Percentiles rank a stretch among this genome's conserved stretches.
Conservation (phyloP, 176 grass and related monocot species). For the Otatea glauca region DNA sequence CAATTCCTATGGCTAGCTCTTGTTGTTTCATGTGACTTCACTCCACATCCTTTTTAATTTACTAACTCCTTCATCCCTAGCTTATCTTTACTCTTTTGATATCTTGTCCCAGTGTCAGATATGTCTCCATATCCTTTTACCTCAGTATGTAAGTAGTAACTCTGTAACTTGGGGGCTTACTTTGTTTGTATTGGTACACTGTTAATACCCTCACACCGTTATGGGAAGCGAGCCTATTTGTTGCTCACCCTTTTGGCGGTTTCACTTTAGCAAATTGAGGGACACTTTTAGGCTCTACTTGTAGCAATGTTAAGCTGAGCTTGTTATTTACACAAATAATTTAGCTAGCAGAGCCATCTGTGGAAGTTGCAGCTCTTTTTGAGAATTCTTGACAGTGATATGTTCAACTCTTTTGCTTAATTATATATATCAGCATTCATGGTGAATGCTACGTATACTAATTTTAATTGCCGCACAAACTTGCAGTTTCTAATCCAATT, state of each 20-base stretch:
- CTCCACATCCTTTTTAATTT: neutral
- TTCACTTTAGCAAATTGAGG: constrained; percentile 30
- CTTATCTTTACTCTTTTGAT: constrained; percentile 11
- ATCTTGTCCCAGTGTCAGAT: constrained; percentile 42
- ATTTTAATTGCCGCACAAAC: neutral
- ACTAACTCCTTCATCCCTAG: neutral
- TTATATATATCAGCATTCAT: neutral
- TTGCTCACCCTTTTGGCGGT: constrained; percentile 3
- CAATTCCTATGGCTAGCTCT: constrained; percentile 41
- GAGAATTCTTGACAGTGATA: neutral
- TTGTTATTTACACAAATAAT: neutral
- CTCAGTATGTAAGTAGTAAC: constrained; percentile 22
- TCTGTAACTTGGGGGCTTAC: constrained; percentile 30
- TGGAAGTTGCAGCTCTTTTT: neutral
- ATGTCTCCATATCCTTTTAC: constrained; percentile 41
- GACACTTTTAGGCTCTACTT: neutral
- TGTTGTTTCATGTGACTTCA: constrained; percentile 35
- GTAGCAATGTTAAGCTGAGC: neutral
- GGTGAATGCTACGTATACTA: neutral
- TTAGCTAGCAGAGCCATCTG: neutral
- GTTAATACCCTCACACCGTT: constrained; percentile 23
- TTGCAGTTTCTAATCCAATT: neutral
- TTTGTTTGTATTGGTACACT: constrained; percentile 33
- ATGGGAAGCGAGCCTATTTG: constrained; percentile 18
- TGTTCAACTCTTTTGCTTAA: neutral